Conservation (phyloP, 495 filamentous ascomycete species). For the Neurospora intermedia region DNA sequence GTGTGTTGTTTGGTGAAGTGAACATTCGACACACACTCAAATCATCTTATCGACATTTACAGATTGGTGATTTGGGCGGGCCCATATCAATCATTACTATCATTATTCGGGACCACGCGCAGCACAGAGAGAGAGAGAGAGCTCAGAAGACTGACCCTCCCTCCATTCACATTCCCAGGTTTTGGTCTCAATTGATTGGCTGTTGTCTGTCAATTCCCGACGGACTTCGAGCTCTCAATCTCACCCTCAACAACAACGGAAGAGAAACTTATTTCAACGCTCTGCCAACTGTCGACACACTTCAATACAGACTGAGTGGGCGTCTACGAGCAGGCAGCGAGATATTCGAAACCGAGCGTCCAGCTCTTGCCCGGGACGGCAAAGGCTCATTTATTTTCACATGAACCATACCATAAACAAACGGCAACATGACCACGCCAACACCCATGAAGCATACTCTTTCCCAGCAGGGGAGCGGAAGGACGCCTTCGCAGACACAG, state of each 20-base stretch:
- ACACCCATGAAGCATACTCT: constrained; percentile 35
- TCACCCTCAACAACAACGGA: not conserved
- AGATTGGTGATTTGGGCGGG: not conserved
- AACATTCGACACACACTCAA: not conserved
- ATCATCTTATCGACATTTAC: not conserved
- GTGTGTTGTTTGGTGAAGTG: not conserved
- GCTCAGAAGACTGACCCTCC: not conserved
- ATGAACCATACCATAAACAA: not conserved
- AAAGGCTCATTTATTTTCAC: not conserved
- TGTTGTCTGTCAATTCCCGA: not conserved
- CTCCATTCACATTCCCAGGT: not conserved
- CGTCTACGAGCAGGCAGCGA: not conserved
- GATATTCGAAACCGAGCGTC: not conserved
- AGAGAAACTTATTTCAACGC: not conserved
- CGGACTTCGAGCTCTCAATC: not conserved
- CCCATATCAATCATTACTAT: not conserved
- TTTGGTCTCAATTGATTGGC: not conserved
- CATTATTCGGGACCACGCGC: not conserved
- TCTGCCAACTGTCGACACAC: not conserved
- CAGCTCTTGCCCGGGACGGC: not conserved
- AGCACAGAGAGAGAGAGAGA: not conserved
- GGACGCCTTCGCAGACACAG: constrained; percentile 33
- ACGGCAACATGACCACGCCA: constrained; percentile 37
- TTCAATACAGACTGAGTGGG: not conserved
- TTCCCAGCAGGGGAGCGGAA: constrained; percentile 32